Percentiles rank a stretch among this genome's conserved stretches.
phyloP scores from a whole-genome alignment of 1,284 basidiomycete species.

The Cryptococcus floricola region DNA sequence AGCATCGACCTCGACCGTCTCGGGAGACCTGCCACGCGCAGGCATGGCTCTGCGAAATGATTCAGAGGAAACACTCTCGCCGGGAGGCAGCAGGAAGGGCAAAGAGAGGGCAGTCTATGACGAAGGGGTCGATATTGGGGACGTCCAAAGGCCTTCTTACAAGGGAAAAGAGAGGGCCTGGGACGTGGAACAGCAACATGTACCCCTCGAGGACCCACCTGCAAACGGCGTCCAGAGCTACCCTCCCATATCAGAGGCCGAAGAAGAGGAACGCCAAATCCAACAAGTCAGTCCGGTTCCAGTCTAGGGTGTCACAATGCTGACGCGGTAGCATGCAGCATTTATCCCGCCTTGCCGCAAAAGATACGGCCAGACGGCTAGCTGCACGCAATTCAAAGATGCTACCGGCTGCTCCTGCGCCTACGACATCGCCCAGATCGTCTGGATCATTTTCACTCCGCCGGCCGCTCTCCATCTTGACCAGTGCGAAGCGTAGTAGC shows the following conservation, averaged over 20 bases:
- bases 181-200: conserved; percentile 23
- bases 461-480: conserved; percentile 18
- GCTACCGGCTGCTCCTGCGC: conserved; percentile 17
- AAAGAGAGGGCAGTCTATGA: conserved; percentile 20
- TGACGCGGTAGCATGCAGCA: conserved; percentile 23
- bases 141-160: conserved; percentile 4
- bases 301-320: neutral
- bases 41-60: conserved; percentile 10
- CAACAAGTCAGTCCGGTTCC: conserved; percentile 36
- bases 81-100: conserved; percentile 13
- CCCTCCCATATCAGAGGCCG: conserved; percentile 40
- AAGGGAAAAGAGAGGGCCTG: conserved; percentile 32
- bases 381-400: conserved; percentile 36
- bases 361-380: conserved; percentile 40
- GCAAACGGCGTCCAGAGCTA: conserved; percentile 22
- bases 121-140: conserved; percentile 20
- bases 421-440: conserved; percentile 13
- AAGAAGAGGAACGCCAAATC: conserved; percentile 42
- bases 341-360: conserved; percentile 43
- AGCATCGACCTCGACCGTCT: conserved; percentile 8
- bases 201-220: conserved; percentile 8
- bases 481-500: conserved; percentile 21
- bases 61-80: conserved; percentile 31
- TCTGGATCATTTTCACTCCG: conserved; percentile 20
- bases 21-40: conserved; percentile 12